Conservation (phyloP, 495 filamentous ascomycete species). For the Ascodesmis nigricans region DNA sequence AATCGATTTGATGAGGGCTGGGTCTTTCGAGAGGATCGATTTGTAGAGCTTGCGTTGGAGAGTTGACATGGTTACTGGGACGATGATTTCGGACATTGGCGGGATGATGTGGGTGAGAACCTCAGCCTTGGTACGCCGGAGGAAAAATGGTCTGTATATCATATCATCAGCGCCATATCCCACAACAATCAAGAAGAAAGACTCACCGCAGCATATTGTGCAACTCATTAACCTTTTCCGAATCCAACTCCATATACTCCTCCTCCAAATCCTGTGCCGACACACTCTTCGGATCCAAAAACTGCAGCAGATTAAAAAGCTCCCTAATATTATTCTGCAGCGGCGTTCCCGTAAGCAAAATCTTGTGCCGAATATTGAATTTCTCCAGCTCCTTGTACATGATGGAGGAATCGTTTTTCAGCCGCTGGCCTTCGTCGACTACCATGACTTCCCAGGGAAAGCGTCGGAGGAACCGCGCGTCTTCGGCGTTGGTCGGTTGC, state of each 20-base stretch:
- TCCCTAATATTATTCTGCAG: slow-evolving; percentile 90
- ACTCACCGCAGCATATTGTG: slow-evolving; percentile 52
- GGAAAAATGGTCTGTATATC: slow-evolving; percentile 28
- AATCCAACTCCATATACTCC: slow-evolving; percentile 49
- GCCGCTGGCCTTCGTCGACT: slow-evolving; percentile 86
- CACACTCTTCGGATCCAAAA: slow-evolving; percentile 43
- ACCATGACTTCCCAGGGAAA: slow-evolving; percentile 74
- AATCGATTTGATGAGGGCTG: slow-evolving; percentile 69
- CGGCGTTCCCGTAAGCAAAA: slow-evolving; percentile 74
- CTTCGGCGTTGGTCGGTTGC: slow-evolving; percentile 42
- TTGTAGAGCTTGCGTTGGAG: slow-evolving; percentile 89
- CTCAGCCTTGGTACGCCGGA: slow-evolving; percentile 67
- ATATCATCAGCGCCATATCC: slow-evolving; percentile 3
- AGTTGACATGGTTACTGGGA: slow-evolving; percentile 78
- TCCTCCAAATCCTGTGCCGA: slow-evolving; percentile 51
- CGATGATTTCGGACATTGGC: slow-evolving; percentile 78
- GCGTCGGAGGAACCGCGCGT: slow-evolving; percentile 38
- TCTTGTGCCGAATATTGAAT: slow-evolving; percentile 54
- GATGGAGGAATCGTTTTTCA: slow-evolving; percentile 77
- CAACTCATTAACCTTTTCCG: slow-evolving; percentile 55
- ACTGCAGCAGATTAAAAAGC: slow-evolving; percentile 86
- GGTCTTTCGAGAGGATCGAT: slow-evolving; percentile 74
- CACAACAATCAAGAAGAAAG: slow-evolving; percentile 30
- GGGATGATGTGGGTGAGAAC: slow-evolving; percentile 78
- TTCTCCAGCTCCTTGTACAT: slow-evolving; percentile 52